Base-by-base conservation (phyloP, 306 rosid genomes). In the Cucurbita maxima region DNA sequence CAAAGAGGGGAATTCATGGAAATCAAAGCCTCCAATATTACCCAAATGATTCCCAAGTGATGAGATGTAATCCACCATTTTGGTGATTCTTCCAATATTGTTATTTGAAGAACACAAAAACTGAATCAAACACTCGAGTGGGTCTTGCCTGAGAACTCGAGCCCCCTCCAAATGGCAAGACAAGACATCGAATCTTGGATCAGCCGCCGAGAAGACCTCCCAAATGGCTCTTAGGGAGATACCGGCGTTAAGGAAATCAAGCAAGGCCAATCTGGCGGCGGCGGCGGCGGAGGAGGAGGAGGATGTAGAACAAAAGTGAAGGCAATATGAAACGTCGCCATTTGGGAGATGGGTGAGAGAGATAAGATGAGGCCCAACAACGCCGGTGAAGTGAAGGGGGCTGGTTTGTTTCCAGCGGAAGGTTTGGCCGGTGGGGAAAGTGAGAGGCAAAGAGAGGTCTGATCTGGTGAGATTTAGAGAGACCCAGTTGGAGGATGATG, bases 341-440 rank as follows among this genome's bases (percentile, higher is more conserved):
- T 87, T 79, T 18, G 79, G 77, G 44, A 84, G 79, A 73, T 89
- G 96, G 71, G 76, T 83, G 86, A 94, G 95, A 58, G 97, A 89
- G 9, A 94, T 1, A 2, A 94, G 90, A 84, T 89, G 95, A 75
- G 91, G 69, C 18, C 80, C 90, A 22, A 94, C 80, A 38, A 83
- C 95, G 69, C 97, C 98, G 8, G 97, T 85, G 95, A 77, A 90
- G 64, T 87, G 89, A 0, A 50, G 80, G 13, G 92, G 85, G 8
- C 84, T 96, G 50, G 97, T 94, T 54, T 81, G 86, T 30, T 77
- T 84, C 98, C 98, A 90, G 40, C 96, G 82, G 90, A 93, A 93
- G 79, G 97, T 90, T 84, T 93, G 98, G 76, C 98, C 98, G 25
- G 98, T 93, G 62, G 97, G 98, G 86, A 93, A 93, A 47, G 96